Percentiles rank a stretch among this genome's conserved stretches.
These are phyloP conservation scores for Suillus alpinus DNA, from an alignment of 768 basidiomycete genomes.

Conservation along the genomic window DNA sequence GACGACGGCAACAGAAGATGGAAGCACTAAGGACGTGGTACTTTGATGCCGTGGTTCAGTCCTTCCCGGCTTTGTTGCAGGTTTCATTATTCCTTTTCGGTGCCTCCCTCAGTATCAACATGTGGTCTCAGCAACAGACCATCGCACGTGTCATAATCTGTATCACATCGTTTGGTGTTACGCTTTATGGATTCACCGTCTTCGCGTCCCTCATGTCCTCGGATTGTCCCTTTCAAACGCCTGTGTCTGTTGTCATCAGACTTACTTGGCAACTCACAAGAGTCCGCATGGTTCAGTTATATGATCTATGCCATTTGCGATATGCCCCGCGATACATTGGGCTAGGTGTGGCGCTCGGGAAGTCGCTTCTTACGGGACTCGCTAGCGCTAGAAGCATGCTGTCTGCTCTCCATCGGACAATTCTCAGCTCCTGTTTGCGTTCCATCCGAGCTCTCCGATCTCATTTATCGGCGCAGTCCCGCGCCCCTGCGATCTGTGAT, in stretches of 20 bases:
- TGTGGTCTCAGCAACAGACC: conserved; percentile 4
- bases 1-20: conserved; percentile 11
- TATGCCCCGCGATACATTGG: neutral
- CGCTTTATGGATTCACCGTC: conserved; percentile 13
- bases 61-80: conserved; percentile 13
- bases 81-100: conserved; percentile 15
- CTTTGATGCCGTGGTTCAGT: conserved; percentile 11
- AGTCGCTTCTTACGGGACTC: neutral
- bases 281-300: neutral
- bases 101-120: conserved; percentile 5
- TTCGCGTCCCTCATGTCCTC: conserved; percentile 8
- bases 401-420: neutral
- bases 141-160: conserved; percentile 13
- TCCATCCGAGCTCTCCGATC: neutral
- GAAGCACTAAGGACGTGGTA: conserved; percentile 15
- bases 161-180: conserved; percentile 1
- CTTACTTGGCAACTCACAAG: neutral
- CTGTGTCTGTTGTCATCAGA: conserved; percentile 7
- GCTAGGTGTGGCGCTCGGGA: neutral
- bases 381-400: neutral
- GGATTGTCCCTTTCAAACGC: conserved; percentile 17
- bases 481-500: neutral
- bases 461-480: neutral
- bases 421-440: neutral
- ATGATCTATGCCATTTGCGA: neutral